A percentile compares a stretch with the other conserved stretches of the same genome.
Conservation (phyloP, 768 basidiomycete genomes). For the Multifurca ochricompacta region DNA sequence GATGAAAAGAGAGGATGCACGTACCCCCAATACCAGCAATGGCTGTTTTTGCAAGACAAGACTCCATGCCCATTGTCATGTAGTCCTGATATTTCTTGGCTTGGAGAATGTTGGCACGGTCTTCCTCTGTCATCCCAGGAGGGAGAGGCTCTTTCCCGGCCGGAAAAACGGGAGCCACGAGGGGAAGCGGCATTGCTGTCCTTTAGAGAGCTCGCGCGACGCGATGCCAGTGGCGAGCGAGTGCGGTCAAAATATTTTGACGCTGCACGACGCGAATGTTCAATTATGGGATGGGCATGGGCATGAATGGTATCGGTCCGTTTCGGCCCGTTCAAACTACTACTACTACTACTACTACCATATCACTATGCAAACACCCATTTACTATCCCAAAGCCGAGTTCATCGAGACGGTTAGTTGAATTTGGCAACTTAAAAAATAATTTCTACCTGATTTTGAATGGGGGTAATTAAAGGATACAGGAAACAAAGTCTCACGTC, state of each 20-base stretch:
- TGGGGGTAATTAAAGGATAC: slow-evolving; percentile 77
- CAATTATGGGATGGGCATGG: too few relatives aligned
- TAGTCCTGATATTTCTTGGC: slow-evolving; percentile 71
- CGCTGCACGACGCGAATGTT: too few relatives aligned
- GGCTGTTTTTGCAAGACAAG: slow-evolving; percentile 75
- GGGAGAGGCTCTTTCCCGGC: slow-evolving; percentile 87
- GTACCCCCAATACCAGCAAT: slow-evolving; percentile 78
- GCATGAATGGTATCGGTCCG: too few relatives aligned
- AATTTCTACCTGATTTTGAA: neutral
- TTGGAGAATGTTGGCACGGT: slow-evolving; percentile 56
- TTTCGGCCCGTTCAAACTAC: neutral
- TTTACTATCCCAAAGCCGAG: slow-evolving; percentile 75
- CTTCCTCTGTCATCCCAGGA: slow-evolving; percentile 74
- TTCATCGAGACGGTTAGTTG: slow-evolving; percentile 76
- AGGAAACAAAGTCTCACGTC: slow-evolving; percentile 91
- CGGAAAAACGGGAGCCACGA: slow-evolving; percentile 67
- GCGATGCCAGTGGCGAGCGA: too few relatives aligned
- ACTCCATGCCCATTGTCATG: slow-evolving; percentile 70
- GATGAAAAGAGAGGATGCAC: slow-evolving; percentile 24
- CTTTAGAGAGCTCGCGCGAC: neutral
- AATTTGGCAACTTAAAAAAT: neutral
- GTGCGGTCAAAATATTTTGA: neutral
- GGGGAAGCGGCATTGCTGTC: slow-evolving; percentile 24
- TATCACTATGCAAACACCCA: slow-evolving; percentile 53
- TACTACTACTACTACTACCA: neutral